Evolutionary conservation across 208 protist species (phyloP).

Genomic region (Acanthamoeba comandoni): DNA sequence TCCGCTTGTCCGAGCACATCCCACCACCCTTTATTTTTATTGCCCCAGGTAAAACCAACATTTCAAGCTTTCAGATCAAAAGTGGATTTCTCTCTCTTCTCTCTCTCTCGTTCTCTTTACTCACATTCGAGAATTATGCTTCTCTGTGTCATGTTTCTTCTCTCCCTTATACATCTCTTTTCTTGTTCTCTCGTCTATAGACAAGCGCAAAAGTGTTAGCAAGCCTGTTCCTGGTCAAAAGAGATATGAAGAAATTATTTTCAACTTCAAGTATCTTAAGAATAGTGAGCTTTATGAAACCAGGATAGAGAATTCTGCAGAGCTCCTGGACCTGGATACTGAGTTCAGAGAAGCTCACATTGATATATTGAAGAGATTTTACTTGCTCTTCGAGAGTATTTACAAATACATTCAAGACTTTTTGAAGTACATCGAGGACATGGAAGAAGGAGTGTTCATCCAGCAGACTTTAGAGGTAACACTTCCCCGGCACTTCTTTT

Average conservation of each 20-base stretch:
- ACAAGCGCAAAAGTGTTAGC: constrained; percentile 51
- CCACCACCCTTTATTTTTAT: constrained; percentile 89
- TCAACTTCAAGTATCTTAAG: constrained; percentile 94
- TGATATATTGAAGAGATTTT: constrained; percentile 96
- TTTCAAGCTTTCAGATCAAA: no score
- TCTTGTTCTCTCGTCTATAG: neutral
- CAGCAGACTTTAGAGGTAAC: constrained; percentile 93
- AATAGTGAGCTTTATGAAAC: constrained; percentile 90
- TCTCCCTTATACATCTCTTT: neutral
- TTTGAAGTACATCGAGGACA: constrained; percentile 90
- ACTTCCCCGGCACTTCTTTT: neutral
- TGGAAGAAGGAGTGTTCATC: constrained; percentile 92
- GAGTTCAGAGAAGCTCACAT: constrained; percentile 92
- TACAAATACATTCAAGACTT: constrained; percentile 96
- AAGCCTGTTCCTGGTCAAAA: neutral
- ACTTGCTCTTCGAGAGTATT: constrained; percentile 95
- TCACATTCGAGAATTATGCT: neutral
- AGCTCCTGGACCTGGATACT: constrained; percentile 89
- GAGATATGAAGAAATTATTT: constrained; percentile 91
- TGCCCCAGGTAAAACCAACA: neutral
- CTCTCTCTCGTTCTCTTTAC: neutral
- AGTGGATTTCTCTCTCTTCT: neutral
- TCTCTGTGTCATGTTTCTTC: constrained; percentile 24
- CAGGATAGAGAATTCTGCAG: constrained; percentile 84
- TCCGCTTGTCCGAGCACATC: constrained; percentile 92